Evolutionary conservation across 306 rosid species (phyloP).

Genomic region (Fagus sylvatica): DNA sequence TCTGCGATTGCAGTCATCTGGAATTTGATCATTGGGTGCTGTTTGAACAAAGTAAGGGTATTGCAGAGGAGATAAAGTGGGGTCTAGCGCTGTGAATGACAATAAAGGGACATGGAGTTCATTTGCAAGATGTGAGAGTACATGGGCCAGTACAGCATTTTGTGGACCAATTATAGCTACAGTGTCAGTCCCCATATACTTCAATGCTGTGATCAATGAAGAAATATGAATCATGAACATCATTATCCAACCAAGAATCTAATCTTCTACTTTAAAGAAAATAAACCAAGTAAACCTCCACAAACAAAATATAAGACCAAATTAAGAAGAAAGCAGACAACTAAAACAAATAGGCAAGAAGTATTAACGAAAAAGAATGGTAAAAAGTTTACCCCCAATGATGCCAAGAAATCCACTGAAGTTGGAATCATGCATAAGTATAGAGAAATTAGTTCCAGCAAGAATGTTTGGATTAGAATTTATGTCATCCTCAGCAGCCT

Average conservation of each 20-base stretch:
- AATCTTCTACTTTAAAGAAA: neutral
- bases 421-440: conserved; percentile 40
- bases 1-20: conserved; percentile 60
- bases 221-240: neutral
- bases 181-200: conserved; percentile 42
- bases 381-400: conserved; percentile 40
- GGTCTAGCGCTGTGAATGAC: conserved; percentile 56
- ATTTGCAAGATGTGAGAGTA: conserved; percentile 51
- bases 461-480: conserved; percentile 53
- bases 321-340: neutral
- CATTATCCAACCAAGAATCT: neutral
- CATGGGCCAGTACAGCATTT: conserved; percentile 44
- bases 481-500: conserved; percentile 53
- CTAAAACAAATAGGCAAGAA: neutral
- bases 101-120: conserved; percentile 51
- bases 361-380: neutral
- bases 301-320: neutral
- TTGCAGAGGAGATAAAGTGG: conserved; percentile 41
- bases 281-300: neutral
- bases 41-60: conserved; percentile 59
- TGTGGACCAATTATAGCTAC: conserved; percentile 59
- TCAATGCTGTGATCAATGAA: conserved; percentile 37
- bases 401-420: conserved; percentile 57
- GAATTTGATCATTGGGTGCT: conserved; percentile 51
- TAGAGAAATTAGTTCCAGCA: conserved; percentile 43